Conservation (phyloP, 352 stramenopile genomes). For the Peronospora tabacina region DNA sequence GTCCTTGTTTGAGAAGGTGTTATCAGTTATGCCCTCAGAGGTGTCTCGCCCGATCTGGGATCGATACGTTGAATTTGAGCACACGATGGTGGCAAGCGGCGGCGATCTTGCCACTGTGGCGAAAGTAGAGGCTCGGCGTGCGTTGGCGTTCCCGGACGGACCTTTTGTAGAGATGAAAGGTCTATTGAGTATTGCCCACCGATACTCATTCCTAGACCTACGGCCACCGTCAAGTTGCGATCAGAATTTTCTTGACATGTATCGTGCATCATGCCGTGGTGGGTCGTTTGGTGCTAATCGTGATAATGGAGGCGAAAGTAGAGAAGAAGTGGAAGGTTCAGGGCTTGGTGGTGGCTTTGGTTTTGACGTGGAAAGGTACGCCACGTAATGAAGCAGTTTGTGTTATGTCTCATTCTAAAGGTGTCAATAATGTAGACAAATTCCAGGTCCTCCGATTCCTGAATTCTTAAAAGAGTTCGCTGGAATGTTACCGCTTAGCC, state of each 20-base stretch:
- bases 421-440: conserved; percentile 31
- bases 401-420: neutral
- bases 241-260: conserved; percentile 77
- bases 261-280: conserved; percentile 37
- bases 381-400: neutral
- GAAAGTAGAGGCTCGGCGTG: conserved; percentile 73
- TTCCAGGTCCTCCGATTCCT: conserved; percentile 68
- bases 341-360: conserved; percentile 23
- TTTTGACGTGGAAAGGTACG: conserved; percentile 44
- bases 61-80: conserved; percentile 81
- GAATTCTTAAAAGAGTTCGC: conserved; percentile 84
- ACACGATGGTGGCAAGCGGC: conserved; percentile 79
- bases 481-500: conserved; percentile 61
- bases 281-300: conserved; percentile 13
- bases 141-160: conserved; percentile 67
- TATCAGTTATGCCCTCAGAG: conserved; percentile 78
- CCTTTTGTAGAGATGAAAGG: conserved; percentile 78
- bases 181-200: conserved; percentile 64
- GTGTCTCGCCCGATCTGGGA: conserved; percentile 81
- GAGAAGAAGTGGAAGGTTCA: conserved; percentile 21
- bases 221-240: conserved; percentile 48
- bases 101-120: conserved; percentile 76
- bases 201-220: conserved; percentile 77
- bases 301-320: conserved; percentile 12
- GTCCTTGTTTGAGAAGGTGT: conserved; percentile 83